Conservation (phyloP, 306 rosid species). For the Leucaena leucocephala region DNA sequence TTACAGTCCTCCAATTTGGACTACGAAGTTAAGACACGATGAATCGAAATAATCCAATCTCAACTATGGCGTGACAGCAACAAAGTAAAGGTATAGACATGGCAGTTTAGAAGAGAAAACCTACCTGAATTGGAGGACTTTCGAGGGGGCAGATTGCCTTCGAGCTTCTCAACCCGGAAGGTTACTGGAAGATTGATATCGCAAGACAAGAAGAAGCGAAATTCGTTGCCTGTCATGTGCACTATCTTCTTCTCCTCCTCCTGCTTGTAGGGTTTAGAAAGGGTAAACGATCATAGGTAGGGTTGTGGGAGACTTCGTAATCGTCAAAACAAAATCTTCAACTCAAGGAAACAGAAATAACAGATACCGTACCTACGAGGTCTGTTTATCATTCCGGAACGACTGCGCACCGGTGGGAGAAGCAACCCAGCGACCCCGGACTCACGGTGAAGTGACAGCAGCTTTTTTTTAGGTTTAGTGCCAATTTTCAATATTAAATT, state of each 20-base stretch:
- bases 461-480: too few species aligned
- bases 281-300: neutral
- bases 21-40: neutral
- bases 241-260: neutral
- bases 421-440: neutral
- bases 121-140: conserved; percentile 60
- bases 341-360: neutral
- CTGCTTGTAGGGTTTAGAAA: neutral
- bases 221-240: conserved; percentile 81
- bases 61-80: neutral
- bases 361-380: neutral
- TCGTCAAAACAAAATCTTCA: neutral
- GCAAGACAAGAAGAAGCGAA: conserved; percentile 94
- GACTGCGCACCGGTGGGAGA: neutral
- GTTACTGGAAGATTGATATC: conserved; percentile 92
- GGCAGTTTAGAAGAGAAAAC: neutral
- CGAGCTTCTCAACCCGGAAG: conserved; percentile 77
- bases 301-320: neutral
- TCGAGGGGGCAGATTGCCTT: conserved; percentile 65
- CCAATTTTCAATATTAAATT: too few species aligned
- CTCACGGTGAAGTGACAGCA: neutral
- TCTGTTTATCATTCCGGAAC: conserved; percentile 5
- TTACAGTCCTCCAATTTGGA: neutral
- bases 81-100: neutral
- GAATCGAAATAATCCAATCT: neutral